Evolutionary conservation across 257 asterid species (phyloP).

Genomic region (Solanum appendiculatum): DNA sequence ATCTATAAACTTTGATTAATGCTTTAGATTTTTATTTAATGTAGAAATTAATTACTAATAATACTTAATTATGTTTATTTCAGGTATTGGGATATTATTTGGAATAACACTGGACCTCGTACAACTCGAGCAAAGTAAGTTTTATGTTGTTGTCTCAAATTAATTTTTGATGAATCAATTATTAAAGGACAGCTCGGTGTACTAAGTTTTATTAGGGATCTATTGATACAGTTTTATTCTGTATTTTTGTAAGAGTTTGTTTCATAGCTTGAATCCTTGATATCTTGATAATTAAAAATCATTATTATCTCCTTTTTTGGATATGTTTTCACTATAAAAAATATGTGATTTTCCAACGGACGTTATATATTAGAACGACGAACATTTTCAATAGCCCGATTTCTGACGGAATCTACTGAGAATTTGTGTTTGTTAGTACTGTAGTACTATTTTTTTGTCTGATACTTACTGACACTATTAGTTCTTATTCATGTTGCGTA

Average conservation of each 20-base stretch:
- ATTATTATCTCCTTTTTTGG: neutral
- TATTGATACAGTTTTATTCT: too few relatives aligned
- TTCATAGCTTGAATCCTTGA: neutral
- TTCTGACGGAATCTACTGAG: neutral
- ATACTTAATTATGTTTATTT: neutral
- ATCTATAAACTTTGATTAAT: neutral
- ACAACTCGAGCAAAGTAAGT: conserved; percentile 20
- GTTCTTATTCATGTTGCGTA: neutral
- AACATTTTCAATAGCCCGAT: neutral
- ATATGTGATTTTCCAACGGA: neutral
- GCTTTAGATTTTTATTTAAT: neutral
- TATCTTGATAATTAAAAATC: neutral
- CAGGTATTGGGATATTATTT: conserved; percentile 47
- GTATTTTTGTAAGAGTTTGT: neutral
- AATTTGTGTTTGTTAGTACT: neutral
- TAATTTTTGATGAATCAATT: neutral
- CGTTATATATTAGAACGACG: neutral
- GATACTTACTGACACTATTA: neutral
- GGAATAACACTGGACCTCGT: conserved; percentile 21
- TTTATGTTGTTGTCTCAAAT: neutral
- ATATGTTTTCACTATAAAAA: neutral
- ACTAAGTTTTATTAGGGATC: neutral
- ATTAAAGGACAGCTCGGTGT: neutral
- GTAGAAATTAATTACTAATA: neutral
- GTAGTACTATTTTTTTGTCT: neutral